Evolutionary conservation across 805 yeast species (phyloP), one percentile per base, ranked within the genome.

Genomic region (Candida xyloterini): DNA sequence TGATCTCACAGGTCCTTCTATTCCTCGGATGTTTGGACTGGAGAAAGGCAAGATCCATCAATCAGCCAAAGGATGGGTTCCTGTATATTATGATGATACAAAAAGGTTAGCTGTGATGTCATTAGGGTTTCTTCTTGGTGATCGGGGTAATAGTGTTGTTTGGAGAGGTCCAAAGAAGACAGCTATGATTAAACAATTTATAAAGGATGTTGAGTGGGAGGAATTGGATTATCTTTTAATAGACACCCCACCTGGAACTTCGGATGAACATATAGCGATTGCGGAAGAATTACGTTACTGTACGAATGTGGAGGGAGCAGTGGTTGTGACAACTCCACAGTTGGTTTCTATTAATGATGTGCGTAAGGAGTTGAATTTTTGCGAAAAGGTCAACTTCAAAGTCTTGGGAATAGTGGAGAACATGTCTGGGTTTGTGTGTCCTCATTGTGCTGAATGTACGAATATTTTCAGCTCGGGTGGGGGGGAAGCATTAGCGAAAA

Each of bases 81-180:
- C 99, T 0, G 98, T 93, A 0, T 65, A 70, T 42, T 65, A 72
- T 11, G 74, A 68, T 39, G 45, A 51, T 10, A 40, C 62, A 20
- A 62, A 72, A 42, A 55, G 76, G 55, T 63, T 91, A 10, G 72
- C 77, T 20, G 73, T 90, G 31, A 88, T 91, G 84, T 86, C 95
- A 3, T 62, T 93, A 10, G 99, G 98, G 6, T 93, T 93, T 57
- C 63, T 93, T 36, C 64, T 93, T 6, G 81, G 83, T 18, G 82
- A 87, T 55, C 65, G 98, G 46, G 95, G 95, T 20, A 86, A 84
- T 53, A 80, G 95, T 18, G 93, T 93, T 13, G 97, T 93, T 8
- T 93, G 99, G 99, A 72, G 98, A 56, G 99, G 99, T 0, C 99
- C 99, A 3, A 89, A 91, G 63, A 93, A 95, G 59, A 90, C 97